These are phyloP conservation scores for Penicillium maclennaniae DNA, from an alignment of 495 filamentous ascomycete species.

Conservation along the genomic window DNA sequence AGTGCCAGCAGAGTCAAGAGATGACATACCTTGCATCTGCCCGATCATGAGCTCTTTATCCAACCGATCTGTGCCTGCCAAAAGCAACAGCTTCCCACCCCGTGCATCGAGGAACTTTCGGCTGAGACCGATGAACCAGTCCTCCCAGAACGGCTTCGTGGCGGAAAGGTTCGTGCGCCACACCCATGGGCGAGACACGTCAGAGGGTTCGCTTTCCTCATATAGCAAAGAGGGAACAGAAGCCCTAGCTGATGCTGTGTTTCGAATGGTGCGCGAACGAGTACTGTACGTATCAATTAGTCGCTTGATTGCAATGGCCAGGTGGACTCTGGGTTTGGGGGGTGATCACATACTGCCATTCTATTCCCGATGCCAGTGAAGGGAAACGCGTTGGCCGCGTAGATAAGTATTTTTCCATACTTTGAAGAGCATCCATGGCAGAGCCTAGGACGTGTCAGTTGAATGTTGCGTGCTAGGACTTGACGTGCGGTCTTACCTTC, in stretches of 20 bases:
- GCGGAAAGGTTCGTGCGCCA: slow-evolving; percentile 84
- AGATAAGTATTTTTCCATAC: slow-evolving; percentile 87
- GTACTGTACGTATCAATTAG: slow-evolving; percentile 41
- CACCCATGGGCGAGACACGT: slow-evolving; percentile 52
- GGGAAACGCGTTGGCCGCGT: slow-evolving; percentile 78
- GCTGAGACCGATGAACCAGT: slow-evolving; percentile 87
- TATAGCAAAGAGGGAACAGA: slow-evolving; percentile 82
- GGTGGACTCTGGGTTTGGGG: neutral
- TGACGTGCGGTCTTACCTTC: slow-evolving; percentile 53
- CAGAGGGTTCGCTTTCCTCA: slow-evolving; percentile 37
- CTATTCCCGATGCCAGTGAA: slow-evolving; percentile 71
- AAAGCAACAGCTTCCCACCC: slow-evolving; percentile 84
- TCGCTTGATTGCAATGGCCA: neutral
- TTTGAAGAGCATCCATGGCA: slow-evolving; percentile 87
- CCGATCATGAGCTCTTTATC: slow-evolving; percentile 96
- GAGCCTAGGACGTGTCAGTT: slow-evolving; percentile 40
- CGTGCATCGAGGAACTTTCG: slow-evolving; percentile 78
- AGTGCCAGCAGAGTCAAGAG: neutral
- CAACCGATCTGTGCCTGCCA: slow-evolving; percentile 90
- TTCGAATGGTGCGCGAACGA: slow-evolving; percentile 83
- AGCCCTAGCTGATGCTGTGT: slow-evolving; percentile 70
- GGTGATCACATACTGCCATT: slow-evolving; percentile 71
- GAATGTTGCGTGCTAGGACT: neutral
- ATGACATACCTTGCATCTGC: slow-evolving; percentile 81
- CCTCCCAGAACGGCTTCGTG: slow-evolving; percentile 90